Percentiles rank a stretch among this genome's conserved stretches.
phyloP scores from a whole-genome alignment of 148 eudicot genomes.

The Beta vulgaris region DNA sequence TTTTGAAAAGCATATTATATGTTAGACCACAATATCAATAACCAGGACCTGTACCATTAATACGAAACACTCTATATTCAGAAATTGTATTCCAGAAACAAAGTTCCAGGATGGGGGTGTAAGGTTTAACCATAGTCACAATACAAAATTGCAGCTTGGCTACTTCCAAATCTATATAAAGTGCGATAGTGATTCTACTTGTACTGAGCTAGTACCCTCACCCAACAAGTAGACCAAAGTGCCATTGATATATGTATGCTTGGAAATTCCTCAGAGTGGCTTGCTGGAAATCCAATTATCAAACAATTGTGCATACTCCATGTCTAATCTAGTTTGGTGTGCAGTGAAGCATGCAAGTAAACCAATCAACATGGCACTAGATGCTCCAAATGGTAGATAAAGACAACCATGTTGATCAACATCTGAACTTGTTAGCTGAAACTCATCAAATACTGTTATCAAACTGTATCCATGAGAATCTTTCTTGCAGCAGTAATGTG shows the following conservation, averaged over 20 bases:
- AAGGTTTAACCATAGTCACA: not conserved
- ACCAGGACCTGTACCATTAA: not conserved
- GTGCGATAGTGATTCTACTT: not conserved
- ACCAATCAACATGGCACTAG: not conserved
- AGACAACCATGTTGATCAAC: not conserved
- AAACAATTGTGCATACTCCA: not conserved
- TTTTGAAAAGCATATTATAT: not conserved
- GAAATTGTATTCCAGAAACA: not conserved
- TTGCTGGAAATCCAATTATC: not conserved
- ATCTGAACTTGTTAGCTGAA: not conserved
- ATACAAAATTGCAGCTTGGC: not conserved
- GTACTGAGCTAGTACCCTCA: not conserved
- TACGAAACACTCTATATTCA: not conserved
- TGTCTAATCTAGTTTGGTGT: not conserved
- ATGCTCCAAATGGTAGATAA: not conserved
- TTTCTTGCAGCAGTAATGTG: not conserved
- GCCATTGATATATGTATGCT: not conserved
- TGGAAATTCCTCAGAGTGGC: not conserved
- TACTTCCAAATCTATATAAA: not conserved
- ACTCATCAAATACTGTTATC: too few species aligned
- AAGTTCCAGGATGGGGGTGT: not conserved
- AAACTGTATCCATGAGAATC: not conserved
- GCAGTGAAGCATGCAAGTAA: not conserved
- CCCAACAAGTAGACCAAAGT: not conserved
- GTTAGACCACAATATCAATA: conserved; percentile 13